Evolutionary conservation across 768 basidiomycete genomes (phyloP), one percentile per base, ranked within the genome.

Genomic region (Mycena indigotica): DNA sequence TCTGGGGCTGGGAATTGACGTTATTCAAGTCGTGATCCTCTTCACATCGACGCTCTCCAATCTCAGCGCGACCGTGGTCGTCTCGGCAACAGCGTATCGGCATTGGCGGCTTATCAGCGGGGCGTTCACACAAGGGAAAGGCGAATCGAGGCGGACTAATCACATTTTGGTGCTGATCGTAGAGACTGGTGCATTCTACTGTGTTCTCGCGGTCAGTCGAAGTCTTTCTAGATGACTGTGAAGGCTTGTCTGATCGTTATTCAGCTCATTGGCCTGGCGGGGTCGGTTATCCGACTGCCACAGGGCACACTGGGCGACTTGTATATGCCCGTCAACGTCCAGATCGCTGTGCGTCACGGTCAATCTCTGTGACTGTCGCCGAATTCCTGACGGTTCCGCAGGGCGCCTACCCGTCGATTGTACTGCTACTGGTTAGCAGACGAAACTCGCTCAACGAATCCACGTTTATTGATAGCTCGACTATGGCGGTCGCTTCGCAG

Each of bases 371-470:
- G 28, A 26, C 10, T 4, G 26, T 50, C 44, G 25, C 2, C 23
- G 21, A 19, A 1, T 17, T 6, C n/a, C 28, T 39, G 8, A 44
- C 21, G 5, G 21, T 44, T 5, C 6, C 35, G 17, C 23, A 61
- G 56, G 60, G 60, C 4, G 57, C 57, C 12, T 63, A 63, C 30
- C 61, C 61, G 3, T 10, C 45, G 3, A 46, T 59, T 17, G 61
- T 63, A 12, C n/a, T 59, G n/a, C 55, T 63, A 5, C 55, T 63
- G n/a, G 61, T 63, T 15, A 59, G 57, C 54, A 50, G 41, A 17
- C 44, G 53, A 21, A 54, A 51, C 24, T 63, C 61, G 3, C 40
- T 63, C 5, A 53, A 28, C 49, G 61, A 63, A 23, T 54, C 61
- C 17, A 29, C 51, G 0, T 58, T 63, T 28, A 4, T 29, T 21